phyloP scores from a whole-genome alignment of 208 protist genomes.

The Acanthamoeba pearcei region DNA sequence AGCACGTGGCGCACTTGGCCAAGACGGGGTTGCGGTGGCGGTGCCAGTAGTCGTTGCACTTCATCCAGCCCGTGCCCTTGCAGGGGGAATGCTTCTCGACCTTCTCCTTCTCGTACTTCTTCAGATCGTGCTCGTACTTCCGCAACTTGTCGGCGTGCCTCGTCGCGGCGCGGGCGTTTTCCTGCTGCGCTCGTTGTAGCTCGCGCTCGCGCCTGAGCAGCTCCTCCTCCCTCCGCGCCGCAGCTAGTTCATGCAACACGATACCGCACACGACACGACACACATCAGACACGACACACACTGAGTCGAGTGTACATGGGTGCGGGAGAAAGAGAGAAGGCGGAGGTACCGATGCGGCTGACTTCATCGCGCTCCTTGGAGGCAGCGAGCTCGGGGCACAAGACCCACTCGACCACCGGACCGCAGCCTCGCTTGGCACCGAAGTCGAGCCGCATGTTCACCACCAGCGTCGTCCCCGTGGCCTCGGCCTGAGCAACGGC shows the following conservation, averaged over 20 bases:
- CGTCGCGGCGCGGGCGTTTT: neutral
- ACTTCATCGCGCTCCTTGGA: neutral
- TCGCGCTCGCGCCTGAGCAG: neutral
- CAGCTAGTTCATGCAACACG: neutral
- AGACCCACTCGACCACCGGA: slow-evolving; percentile 15
- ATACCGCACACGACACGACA: neutral
- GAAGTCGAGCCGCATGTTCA: neutral
- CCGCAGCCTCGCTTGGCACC: neutral
- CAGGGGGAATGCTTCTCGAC: neutral
- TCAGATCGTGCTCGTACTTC: neutral
- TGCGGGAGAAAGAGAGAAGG: neutral
- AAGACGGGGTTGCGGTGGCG: neutral
- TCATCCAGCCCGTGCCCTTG: slow-evolving; percentile 12
- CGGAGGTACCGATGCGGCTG: neutral
- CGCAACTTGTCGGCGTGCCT: neutral
- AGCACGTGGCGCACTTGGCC: neutral
- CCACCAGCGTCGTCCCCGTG: slow-evolving; percentile 6
- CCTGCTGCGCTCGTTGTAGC: neutral
- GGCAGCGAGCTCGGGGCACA: slow-evolving; percentile 4
- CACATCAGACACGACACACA: neutral
- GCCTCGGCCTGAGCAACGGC: neutral
- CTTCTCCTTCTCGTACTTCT: slow-evolving; percentile 29
- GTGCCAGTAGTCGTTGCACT: neutral
- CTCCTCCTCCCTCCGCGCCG: neutral
- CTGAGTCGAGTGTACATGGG: no score